Evolutionary conservation across 176 grass and related monocot species (phyloP).

Genomic region (Musa itinerans): DNA sequence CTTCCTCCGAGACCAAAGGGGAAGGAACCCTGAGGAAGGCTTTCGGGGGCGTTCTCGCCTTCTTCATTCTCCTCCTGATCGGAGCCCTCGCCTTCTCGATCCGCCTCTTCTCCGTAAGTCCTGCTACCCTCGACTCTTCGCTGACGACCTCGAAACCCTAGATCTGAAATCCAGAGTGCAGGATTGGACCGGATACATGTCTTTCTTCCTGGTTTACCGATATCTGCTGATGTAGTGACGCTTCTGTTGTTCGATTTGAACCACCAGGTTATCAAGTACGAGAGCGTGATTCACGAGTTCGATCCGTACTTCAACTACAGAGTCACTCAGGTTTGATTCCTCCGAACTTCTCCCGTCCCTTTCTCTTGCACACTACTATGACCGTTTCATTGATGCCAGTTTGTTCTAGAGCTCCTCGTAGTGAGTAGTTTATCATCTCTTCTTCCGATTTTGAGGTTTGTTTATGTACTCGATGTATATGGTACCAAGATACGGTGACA

Average conservation of each 20-base stretch:
- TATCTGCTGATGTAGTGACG: constrained; percentile 2
- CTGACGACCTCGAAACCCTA: constrained; percentile 12
- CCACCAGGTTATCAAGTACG: constrained; percentile 91
- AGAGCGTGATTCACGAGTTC: constrained; percentile 99
- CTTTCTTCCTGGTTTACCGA: background rate
- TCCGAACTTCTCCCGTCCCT: background rate
- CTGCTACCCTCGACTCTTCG: constrained; percentile 14
- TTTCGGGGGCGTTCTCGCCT: constrained; percentile 68
- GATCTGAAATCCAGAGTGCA: constrained; percentile 20
- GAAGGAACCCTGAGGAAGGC: constrained; percentile 64
- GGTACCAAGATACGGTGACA: too few relatives aligned
- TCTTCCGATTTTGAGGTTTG: background rate
- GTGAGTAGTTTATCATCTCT: background rate
- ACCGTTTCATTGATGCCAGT: background rate
- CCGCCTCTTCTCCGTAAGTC: constrained; percentile 97
- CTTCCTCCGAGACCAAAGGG: constrained; percentile 24
- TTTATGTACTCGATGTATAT: background rate
- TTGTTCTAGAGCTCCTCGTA: too few relatives aligned
- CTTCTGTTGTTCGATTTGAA: constrained; percentile 6
- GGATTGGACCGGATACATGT: background rate
- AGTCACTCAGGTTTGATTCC: constrained; percentile 77
- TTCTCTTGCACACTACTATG: background rate
- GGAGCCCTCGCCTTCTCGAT: constrained; percentile 95
- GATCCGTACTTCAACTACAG: constrained; percentile 99
- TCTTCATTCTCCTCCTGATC: constrained; percentile 85